phyloP scores from a whole-genome alignment of 495 filamentous ascomycete genomes.

The Articulospora tetracladia region DNA sequence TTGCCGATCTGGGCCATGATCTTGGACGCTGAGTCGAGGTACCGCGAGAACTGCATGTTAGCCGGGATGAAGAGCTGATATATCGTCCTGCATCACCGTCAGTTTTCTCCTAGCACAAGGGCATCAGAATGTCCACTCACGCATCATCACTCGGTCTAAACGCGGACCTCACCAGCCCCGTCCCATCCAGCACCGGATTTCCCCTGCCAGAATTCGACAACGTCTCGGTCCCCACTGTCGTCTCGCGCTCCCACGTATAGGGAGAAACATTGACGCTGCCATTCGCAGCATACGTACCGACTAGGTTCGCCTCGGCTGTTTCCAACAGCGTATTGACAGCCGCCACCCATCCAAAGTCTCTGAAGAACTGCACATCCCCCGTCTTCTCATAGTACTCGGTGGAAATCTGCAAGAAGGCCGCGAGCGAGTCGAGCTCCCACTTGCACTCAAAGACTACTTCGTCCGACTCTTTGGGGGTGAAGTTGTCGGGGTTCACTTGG shows the following conservation, averaged over 20 bases:
- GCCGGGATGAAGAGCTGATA: constrained; percentile 59
- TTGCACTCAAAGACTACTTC: constrained; percentile 91
- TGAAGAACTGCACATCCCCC: constrained; percentile 54
- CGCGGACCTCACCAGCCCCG: constrained; percentile 56
- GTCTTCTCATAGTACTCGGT: constrained; percentile 57
- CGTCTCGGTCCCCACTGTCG: constrained; percentile 54
- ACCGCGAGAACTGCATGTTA: constrained; percentile 66
- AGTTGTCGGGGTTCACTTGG: constrained; percentile 41
- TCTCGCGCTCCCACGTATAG: constrained; percentile 55
- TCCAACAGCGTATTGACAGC: constrained; percentile 46
- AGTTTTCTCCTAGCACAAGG: too few species aligned
- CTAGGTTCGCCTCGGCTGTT: constrained; percentile 45
- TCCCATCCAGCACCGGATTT: constrained; percentile 51
- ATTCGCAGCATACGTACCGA: constrained; percentile 51
- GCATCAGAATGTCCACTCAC: constrained; percentile 11
- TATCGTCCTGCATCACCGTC: constrained; percentile 34
- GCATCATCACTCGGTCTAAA: constrained; percentile 64
- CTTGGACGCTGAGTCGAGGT: constrained; percentile 39
- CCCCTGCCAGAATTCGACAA: constrained; percentile 54
- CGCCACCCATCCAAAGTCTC: constrained; percentile 46
- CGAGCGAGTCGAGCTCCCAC: constrained; percentile 94
- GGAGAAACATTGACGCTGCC: constrained; percentile 46
- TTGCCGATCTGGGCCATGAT: constrained; percentile 45
- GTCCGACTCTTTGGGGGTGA: constrained; percentile 58
- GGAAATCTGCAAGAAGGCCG: constrained; percentile 73